These are phyloP conservation scores for Suillus hirtellus DNA, from an alignment of 768 basidiomycete genomes.

Conservation along the genomic window DNA sequence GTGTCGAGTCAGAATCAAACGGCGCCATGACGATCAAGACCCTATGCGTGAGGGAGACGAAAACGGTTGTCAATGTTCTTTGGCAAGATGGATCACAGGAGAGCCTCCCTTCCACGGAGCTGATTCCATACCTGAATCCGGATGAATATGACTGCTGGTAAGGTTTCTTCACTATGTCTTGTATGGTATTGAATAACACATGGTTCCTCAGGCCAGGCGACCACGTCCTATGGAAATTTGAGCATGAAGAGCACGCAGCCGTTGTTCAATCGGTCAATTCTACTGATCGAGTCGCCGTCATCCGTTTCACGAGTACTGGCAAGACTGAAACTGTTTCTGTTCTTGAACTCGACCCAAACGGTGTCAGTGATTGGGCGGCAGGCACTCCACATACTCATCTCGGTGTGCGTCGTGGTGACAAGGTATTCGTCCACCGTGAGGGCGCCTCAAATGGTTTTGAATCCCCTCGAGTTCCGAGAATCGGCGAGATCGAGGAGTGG, in stretches of 20 bases:
- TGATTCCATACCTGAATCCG: conserved; percentile 82
- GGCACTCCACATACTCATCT: conserved; percentile 52
- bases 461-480: conserved; percentile 71
- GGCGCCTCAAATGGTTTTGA: conserved; percentile 73
- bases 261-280: conserved; percentile 81
- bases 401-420: conserved; percentile 82
- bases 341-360: conserved; percentile 88
- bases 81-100: conserved; percentile 88
- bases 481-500: conserved; percentile 85
- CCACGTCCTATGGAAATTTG: conserved; percentile 81
- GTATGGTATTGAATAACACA: conserved; percentile 13
- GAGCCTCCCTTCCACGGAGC: conserved; percentile 54
- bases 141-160: conserved; percentile 94
- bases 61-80: conserved; percentile 67
- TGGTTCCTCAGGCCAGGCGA: conserved; percentile 76
- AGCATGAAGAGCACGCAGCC: conserved; percentile 63
- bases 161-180: conserved; percentile 24
- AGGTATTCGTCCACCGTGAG: conserved; percentile 75
- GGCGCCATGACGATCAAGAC: conserved; percentile 54
- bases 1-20: conserved; percentile 45
- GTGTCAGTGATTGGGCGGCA: conserved; percentile 52
- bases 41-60: conserved; percentile 67
- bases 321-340: conserved; percentile 70
- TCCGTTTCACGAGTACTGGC: conserved; percentile 57
- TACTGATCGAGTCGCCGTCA: conserved; percentile 64